These are phyloP conservation scores for Lactarius indigo DNA, from an alignment of 768 basidiomycete species.

Conservation along the genomic window DNA sequence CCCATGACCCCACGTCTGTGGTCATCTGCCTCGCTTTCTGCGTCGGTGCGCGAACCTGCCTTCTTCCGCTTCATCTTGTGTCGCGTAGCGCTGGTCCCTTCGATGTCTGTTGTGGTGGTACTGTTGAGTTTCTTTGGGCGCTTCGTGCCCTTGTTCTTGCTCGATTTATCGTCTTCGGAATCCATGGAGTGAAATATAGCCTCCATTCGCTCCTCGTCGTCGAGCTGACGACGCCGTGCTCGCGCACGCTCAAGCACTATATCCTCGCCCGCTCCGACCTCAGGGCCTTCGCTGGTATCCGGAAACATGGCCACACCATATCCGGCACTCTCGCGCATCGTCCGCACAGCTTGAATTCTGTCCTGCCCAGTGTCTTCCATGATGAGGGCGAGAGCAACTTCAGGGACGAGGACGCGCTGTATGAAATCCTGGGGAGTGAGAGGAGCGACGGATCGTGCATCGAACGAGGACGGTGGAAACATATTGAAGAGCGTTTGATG, in stretches of 20 bases:
- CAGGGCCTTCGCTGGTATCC: constrained; percentile 43
- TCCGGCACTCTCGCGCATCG: constrained; percentile 70
- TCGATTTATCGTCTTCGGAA: not conserved
- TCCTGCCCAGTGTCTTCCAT: constrained; percentile 61
- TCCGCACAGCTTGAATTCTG: constrained; percentile 47
- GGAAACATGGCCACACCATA: constrained; percentile 90
- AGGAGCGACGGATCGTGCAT: constrained; percentile 53
- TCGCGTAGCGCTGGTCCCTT: constrained; percentile 1
- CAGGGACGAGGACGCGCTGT: constrained; percentile 84
- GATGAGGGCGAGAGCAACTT: constrained; percentile 79
- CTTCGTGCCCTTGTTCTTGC: constrained; percentile 12
- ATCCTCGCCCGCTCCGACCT: constrained; percentile 39
- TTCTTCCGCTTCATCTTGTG: constrained; percentile 23
- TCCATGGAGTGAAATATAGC: constrained; percentile 29
- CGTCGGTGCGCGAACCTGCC: constrained; percentile 16
- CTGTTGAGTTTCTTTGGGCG: constrained; percentile 11
- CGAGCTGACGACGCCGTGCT: constrained; percentile 39
- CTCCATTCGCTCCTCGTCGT: constrained; percentile 40
- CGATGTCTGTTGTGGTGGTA: constrained; percentile 14
- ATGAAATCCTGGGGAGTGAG: constrained; percentile 75
- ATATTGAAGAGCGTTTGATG: constrained; percentile 71
- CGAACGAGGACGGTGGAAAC: constrained; percentile 61
- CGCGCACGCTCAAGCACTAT: constrained; percentile 45
- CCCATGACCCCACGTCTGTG: not conserved
- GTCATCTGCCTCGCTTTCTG: constrained; percentile 1